Evolutionary conservation across 2,329 filamentous ascomycete species (phyloP).

Genomic region (Pyrenophora teres): DNA sequence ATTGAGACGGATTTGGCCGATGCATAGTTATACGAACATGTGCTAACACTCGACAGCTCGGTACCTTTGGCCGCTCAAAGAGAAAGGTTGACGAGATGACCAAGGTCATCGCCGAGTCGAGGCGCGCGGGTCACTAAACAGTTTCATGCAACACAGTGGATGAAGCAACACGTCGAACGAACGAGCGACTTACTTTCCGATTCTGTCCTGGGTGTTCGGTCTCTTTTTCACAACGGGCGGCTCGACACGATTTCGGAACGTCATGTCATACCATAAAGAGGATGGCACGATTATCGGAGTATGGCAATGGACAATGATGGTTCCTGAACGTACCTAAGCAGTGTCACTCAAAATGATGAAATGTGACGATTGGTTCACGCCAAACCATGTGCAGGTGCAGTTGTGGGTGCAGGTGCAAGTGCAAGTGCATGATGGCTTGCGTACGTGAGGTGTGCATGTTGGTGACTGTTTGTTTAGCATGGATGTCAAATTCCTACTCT

Average conservation of each 20-base stretch:
- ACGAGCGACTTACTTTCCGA: constrained; percentile 34
- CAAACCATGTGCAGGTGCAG: constrained; percentile 14
- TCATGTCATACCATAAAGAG: constrained; percentile 35
- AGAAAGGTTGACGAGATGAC: constrained; percentile 99
- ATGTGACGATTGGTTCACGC: constrained; percentile 46
- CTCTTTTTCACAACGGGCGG: constrained; percentile 41
- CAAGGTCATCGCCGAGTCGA: constrained; percentile 95
- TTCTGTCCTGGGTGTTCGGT: constrained; percentile 44
- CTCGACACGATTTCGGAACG: constrained; percentile 36
- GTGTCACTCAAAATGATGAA: constrained; percentile 44
- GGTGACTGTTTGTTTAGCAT: constrained; percentile 64
- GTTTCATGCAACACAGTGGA: constrained; percentile 28
- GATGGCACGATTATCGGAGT: constrained; percentile 42
- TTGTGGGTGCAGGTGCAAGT: neutral
- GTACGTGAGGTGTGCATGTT: constrained; percentile 1
- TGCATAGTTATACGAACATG: constrained; percentile 6
- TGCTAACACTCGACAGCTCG: constrained; percentile 67
- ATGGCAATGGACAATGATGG: constrained; percentile 37
- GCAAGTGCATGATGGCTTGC: constrained; percentile 1
- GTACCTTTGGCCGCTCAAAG: constrained; percentile 98
- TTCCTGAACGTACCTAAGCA: constrained; percentile 38
- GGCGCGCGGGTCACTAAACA: constrained; percentile 71
- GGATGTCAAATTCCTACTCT: constrained; percentile 99
- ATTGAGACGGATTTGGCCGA: neutral
- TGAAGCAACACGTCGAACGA: constrained; percentile 33